Percentiles rank a stretch among this genome's conserved stretches.
Conservation (phyloP, 2,329 filamentous ascomycete genomes). For the Colletotrichum sp. region DNA sequence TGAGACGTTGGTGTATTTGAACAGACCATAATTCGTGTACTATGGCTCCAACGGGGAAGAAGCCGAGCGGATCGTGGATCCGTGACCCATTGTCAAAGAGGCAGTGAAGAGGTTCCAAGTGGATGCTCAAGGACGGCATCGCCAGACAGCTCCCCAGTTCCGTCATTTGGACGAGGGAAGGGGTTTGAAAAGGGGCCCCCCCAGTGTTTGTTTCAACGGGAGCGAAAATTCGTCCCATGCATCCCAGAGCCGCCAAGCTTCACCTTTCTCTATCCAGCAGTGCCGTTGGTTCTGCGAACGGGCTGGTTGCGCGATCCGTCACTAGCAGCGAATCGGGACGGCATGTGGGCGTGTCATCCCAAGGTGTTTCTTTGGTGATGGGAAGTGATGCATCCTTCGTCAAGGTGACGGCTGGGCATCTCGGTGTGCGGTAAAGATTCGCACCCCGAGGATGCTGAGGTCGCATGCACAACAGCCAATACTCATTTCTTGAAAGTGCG, state of each 20-base stretch:
- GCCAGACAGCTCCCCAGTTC: background rate
- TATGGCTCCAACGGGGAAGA: background rate
- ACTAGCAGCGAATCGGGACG: background rate
- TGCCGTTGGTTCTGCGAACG: background rate
- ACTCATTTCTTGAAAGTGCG: conserved; percentile 6
- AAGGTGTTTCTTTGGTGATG: background rate
- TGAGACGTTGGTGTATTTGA: background rate
- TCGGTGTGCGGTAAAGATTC: background rate
- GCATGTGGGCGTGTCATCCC: conserved; percentile 4
- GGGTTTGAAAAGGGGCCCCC: background rate
- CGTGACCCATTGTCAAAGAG: background rate
- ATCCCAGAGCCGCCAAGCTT: conserved; percentile 10
- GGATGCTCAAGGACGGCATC: background rate
- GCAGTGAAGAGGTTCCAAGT: conserved; percentile 4
- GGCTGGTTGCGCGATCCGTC: background rate
- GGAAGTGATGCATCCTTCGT: background rate
- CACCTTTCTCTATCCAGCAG: background rate
- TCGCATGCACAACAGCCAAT: conserved; percentile 7
- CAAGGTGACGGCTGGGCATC: background rate
- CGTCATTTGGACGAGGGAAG: background rate
- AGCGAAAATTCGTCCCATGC: conserved; percentile 9
- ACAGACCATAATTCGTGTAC: background rate
- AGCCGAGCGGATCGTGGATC: background rate
- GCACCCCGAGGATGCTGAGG: background rate
- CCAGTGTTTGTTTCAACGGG: conserved; percentile 19